phyloP scores from a whole-genome alignment of 2,329 filamentous ascomycete species.

The Aureobasidium sp. region DNA sequence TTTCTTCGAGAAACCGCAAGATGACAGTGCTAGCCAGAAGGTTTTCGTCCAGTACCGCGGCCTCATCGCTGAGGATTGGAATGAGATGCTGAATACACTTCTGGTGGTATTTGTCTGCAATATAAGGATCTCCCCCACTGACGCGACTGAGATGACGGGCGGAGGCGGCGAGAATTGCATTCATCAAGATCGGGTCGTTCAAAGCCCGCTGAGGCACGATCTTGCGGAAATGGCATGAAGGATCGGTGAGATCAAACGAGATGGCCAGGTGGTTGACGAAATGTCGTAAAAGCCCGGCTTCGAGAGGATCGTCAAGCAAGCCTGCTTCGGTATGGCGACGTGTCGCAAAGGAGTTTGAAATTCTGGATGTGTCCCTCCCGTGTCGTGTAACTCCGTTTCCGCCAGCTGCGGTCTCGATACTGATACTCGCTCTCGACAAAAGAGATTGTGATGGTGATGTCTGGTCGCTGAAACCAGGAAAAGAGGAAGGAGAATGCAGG shows the following conservation, averaged over 20 bases:
- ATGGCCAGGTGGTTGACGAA: not conserved
- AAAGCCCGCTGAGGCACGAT: slow-evolving; percentile 49
- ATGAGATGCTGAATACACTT: slow-evolving; percentile 47
- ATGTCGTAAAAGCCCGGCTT: not conserved
- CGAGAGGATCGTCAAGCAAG: not conserved
- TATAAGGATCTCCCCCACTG: slow-evolving; percentile 27
- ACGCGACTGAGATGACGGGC: slow-evolving; percentile 41
- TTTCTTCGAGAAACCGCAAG: slow-evolving; percentile 51
- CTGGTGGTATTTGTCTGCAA: slow-evolving; percentile 48
- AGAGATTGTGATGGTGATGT: not conserved
- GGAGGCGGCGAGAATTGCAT: slow-evolving; percentile 52
- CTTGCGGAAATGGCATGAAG: slow-evolving; percentile 44
- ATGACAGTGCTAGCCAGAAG: slow-evolving; percentile 52
- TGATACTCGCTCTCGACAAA: not conserved
- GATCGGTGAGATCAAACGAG: slow-evolving; percentile 19
- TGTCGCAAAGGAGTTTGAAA: not conserved
- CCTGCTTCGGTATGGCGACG: not conserved
- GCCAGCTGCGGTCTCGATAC: not conserved
- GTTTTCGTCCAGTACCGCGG: slow-evolving; percentile 43
- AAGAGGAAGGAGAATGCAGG: not conserved
- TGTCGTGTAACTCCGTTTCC: not conserved
- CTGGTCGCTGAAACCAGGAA: not conserved
- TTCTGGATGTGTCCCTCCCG: not conserved
- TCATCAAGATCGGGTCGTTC: slow-evolving; percentile 46
- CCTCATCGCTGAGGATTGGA: slow-evolving; percentile 38